These are phyloP conservation scores for Cenchrus americanus DNA, from an alignment of 176 grass and related monocot species.

Conservation along the genomic window DNA sequence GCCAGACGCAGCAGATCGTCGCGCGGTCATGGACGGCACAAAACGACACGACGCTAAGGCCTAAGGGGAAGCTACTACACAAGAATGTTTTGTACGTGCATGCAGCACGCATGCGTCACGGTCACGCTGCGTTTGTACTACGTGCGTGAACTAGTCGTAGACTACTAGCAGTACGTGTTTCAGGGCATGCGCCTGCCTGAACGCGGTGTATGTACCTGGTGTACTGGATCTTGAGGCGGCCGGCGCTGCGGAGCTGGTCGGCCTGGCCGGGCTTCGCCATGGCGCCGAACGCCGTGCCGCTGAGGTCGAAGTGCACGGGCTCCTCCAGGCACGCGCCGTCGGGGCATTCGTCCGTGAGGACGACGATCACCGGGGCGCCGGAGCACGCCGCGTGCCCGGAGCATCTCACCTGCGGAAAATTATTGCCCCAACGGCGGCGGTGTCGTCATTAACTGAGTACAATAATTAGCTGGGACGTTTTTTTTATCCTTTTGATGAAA, in stretches of 20 bases:
- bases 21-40: slow-evolving; percentile 18
- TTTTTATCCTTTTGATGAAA: background rate
- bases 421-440: background rate
- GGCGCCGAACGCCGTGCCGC: slow-evolving; percentile 78
- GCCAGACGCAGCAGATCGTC: too few species aligned
- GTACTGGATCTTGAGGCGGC: slow-evolving; percentile 65
- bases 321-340: slow-evolving; percentile 42
- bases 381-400: slow-evolving; percentile 57
- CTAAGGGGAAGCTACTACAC: background rate
- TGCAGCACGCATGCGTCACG: background rate
- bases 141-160: background rate
- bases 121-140: background rate
- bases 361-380: slow-evolving; percentile 56
- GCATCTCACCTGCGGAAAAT: slow-evolving; percentile 57
- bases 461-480: background rate
- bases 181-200: background rate
- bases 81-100: slow-evolving; percentile 7
- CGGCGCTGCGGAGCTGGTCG: slow-evolving; percentile 67
- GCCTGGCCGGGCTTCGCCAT: slow-evolving; percentile 62
- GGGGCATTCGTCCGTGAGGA: slow-evolving; percentile 72
- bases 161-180: too few species aligned
- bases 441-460: background rate
- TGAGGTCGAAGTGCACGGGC: slow-evolving; percentile 81
- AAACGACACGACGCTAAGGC: background rate
- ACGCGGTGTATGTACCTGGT: slow-evolving; percentile 34